Base-by-base conservation (phyloP, 2,329 filamentous ascomycete genomes). In the Cryoendolithus antarcticus region DNA sequence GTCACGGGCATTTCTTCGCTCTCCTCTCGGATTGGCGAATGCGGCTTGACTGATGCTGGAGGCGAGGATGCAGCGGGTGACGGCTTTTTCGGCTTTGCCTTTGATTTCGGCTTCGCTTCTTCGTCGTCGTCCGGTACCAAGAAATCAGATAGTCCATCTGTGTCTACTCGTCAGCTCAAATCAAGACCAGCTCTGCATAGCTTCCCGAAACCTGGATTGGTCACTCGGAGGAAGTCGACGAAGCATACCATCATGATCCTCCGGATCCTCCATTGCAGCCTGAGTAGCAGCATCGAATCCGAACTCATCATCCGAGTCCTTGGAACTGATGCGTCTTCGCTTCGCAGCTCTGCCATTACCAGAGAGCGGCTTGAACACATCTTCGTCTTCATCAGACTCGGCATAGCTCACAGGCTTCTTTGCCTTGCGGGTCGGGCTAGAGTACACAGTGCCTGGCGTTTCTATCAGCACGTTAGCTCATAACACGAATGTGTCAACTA, bases 101-200 rank as follows among this genome's bases (percentile, higher is more conserved):
- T n/a, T n/a, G n/a, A n/a, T 56, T 76, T 82, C 0, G 80, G 67
- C 15, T 70, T 60, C 15, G 40, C 46, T 55, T 75, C 72, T 35
- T 93, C 86, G 0, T 85, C 89, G 31, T 93, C 85, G 52, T 95
- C 88, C 0, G 82, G 77, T 4, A 82, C 86, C 15, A 96, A 70
- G 53, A 96, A 96, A 57, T 94, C 83, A n/a, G n/a, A n/a, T n/a
- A n/a, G 44, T 80, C 85, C 65, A 93, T n/a, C n/a, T n/a, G n/a
- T 76, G 39, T 91, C 84, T 53, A 41, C 31, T 31, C 11, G 24
- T 39, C n/a, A n/a, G n/a, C n/a, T n/a, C n/a, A n/a, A n/a, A n/a
- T n/a, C n/a, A n/a, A n/a, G n/a, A n/a, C n/a, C n/a, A n/a, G n/a
- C n/a, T n/a, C n/a, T n/a, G n/a, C n/a, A n/a, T n/a, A n/a, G n/a